Evolutionary conservation across 768 basidiomycete genomes (phyloP).

Genomic region (Phallus indusiatus): DNA sequence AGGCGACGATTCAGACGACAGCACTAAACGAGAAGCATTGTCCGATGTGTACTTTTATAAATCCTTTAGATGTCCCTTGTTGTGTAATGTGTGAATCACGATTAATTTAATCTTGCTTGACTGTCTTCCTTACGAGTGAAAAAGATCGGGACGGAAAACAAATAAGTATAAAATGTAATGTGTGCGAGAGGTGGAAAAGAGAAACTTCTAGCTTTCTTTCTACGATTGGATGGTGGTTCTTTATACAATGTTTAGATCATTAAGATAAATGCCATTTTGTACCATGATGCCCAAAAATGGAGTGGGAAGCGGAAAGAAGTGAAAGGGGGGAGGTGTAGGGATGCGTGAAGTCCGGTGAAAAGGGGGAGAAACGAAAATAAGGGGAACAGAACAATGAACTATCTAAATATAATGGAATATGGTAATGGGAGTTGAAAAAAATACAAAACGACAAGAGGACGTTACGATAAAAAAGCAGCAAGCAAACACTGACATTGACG

Average conservation of each 20-base stretch:
- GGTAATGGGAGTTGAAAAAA: neutral
- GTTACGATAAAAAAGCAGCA: neutral
- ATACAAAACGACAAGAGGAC: neutral
- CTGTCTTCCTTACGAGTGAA: neutral
- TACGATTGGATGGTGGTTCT: neutral
- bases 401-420: neutral
- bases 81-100: constrained; percentile 5
- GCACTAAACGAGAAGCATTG: constrained; percentile 33
- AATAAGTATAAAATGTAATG: neutral
- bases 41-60: constrained; percentile 48
- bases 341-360: neutral
- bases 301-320: neutral
- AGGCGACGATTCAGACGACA: constrained; percentile 13
- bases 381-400: neutral
- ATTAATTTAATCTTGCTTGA: neutral
- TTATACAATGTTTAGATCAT: neutral
- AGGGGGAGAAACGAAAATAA: constrained; percentile 6
- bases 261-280: neutral
- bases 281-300: neutral
- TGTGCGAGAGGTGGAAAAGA: neutral
- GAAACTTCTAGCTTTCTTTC: neutral
- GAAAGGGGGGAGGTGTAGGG: neutral
- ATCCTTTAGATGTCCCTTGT: constrained; percentile 29
- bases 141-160: neutral
- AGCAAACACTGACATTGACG: too few relatives aligned